Percentiles rank a stretch among this genome's conserved stretches.
These are phyloP conservation scores for Solanum corneliomulleri DNA, from an alignment of 257 asterid species.

Conservation along the genomic window DNA sequence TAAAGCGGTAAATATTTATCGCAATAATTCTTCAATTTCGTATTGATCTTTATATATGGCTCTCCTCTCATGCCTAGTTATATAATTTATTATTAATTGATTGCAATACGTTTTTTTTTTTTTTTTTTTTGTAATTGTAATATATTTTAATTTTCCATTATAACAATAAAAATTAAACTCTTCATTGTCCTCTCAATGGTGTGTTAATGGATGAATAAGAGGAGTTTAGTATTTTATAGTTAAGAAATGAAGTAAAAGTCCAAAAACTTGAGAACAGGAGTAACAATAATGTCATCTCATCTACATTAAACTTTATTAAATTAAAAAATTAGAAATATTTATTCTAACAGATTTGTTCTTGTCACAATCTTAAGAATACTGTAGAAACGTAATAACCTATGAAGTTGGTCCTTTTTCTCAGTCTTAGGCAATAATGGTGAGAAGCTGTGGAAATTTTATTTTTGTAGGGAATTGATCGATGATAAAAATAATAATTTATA, in stretches of 20 bases:
- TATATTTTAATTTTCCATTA: too few species aligned
- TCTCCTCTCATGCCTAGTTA: neutral
- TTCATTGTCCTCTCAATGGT: neutral
- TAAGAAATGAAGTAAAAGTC: too few species aligned
- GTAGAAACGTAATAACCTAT: neutral
- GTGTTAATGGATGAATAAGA: neutral
- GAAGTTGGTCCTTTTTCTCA: too few species aligned
- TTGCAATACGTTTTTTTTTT: neutral
- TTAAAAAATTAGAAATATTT: too few species aligned
- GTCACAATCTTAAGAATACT: neutral
- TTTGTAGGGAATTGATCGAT: too few species aligned
- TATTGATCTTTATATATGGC: neutral
- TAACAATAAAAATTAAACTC: neutral
- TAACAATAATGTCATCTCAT: neutral
- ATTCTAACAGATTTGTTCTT: too few species aligned
- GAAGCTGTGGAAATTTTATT: too few species aligned
- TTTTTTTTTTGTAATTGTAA: too few species aligned
- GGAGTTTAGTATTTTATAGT: neutral
- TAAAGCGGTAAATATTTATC: neutral
- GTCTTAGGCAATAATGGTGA: too few species aligned
- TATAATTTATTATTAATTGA: too few species aligned
- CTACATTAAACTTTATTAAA: neutral
- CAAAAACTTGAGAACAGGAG: neutral
- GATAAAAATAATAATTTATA: too few species aligned
- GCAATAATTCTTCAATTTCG: neutral